phyloP scores from a whole-genome alignment of 1,139 yeast species.

The Debaryomyces singareniensis region DNA sequence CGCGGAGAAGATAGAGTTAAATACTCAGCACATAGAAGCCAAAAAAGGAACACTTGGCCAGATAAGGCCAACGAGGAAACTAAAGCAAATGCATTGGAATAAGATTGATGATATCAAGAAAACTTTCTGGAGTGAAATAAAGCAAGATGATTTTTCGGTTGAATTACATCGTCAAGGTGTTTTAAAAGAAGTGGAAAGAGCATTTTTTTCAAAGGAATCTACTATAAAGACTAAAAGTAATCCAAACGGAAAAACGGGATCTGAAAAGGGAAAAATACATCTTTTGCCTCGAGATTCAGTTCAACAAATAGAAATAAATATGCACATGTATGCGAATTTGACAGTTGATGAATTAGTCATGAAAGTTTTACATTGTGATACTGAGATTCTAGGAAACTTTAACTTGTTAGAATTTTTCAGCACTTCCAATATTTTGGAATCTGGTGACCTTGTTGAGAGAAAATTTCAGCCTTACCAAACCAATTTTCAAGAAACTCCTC shows the following conservation, averaged over 20 bases:
- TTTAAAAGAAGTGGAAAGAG: conserved; percentile 67
- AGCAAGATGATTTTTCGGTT: conserved; percentile 42
- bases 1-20: not conserved
- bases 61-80: conserved; percentile 52
- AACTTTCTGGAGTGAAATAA: conserved; percentile 75
- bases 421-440: conserved; percentile 63
- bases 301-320: conserved; percentile 81
- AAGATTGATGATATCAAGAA: conserved; percentile 61
- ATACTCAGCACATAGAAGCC: not conserved
- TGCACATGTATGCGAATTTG: conserved; percentile 68
- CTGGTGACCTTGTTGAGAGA: conserved; percentile 60
- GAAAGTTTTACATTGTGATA: conserved; percentile 67
- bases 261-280: conserved; percentile 38
- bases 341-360: conserved; percentile 57
- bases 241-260: conserved; percentile 13
- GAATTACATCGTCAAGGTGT: conserved; percentile 65
- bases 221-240: conserved; percentile 37
- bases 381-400: conserved; percentile 57
- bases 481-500: conserved; percentile 34
- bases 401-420: conserved; percentile 80
- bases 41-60: too few relatives aligned
- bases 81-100: conserved; percentile 97
- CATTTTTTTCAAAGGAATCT: conserved; percentile 60
- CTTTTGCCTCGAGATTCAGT: conserved; percentile 77
- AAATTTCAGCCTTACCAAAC: conserved; percentile 69